Evolutionary conservation across 257 asterid species (phyloP).

Genomic region (Fraxinus pennsylvanica): DNA sequence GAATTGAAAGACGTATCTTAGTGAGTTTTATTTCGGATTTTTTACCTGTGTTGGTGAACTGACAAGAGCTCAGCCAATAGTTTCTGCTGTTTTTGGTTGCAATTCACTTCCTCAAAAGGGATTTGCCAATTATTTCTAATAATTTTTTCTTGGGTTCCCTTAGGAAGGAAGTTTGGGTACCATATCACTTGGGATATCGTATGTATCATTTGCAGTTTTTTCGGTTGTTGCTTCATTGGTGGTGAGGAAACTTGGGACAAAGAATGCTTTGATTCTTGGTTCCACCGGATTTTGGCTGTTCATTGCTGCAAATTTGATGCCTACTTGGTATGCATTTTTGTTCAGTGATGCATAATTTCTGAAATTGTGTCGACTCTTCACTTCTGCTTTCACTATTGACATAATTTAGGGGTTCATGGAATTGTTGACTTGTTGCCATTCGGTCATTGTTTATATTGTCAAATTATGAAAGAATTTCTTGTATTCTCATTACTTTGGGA

Average conservation of each 20-base stretch:
- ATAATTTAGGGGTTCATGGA: background rate
- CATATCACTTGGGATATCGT: conserved; percentile 78
- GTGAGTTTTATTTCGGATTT: background rate
- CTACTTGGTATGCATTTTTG: conserved; percentile 63
- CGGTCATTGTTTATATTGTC: background rate
- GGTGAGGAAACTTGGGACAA: conserved; percentile 79
- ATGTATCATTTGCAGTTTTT: conserved; percentile 72
- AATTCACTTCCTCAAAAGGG: background rate
- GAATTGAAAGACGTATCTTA: background rate
- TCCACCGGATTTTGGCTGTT: conserved; percentile 91
- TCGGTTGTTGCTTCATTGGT: conserved; percentile 78
- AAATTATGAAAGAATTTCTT: background rate
- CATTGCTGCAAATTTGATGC: conserved; percentile 91
- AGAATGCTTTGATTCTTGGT: conserved; percentile 83
- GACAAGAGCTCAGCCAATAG: background rate
- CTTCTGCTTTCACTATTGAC: background rate
- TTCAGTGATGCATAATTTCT: background rate
- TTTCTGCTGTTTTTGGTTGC: background rate
- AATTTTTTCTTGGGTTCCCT: background rate
- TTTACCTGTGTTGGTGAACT: background rate
- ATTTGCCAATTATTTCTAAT: background rate
- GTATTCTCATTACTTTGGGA: too few relatives aligned
- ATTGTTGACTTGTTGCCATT: background rate
- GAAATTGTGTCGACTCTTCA: background rate
- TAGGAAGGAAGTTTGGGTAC: conserved; percentile 96